Evolutionary conservation across 2,329 filamentous ascomycete species (phyloP), one percentile per base, ranked within the genome.

Genomic region (Dactylellina leptospora): DNA sequence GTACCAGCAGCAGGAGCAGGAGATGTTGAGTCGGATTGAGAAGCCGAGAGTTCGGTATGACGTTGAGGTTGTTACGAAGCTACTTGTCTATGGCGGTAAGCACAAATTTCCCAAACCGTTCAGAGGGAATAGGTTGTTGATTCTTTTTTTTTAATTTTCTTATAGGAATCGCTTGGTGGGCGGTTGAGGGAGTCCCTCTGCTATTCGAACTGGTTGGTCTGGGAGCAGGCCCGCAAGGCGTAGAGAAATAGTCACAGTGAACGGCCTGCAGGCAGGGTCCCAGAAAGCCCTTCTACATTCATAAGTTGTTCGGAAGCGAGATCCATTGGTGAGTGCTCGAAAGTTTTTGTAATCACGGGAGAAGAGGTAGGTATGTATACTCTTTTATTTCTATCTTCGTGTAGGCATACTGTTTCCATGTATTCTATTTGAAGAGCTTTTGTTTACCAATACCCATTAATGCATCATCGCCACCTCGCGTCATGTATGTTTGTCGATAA

Each of bases 11-110:
- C 87, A 87, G 50, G 89, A 92, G 79, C 85, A 84, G 75, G 90
- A 96, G 78, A 88, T 97, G 79, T 97, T 97, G 80, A 89, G 88
- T 45, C 87, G 85, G 78, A 84, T 97, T 61, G 88, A 92, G 74
- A 91, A 90, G 81, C 92, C 95, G 51, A 87, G 95, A 75, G 93
- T 97, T 70, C 85, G 93, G 76, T 99, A 97, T 78, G 95, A 99
- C 80, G 93, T 97, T n/a, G 95, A 99, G 80, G 93, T 99, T 38
- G 90, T 99, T 36, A 97, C 95, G 3, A 97, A 97, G 81, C 81
- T 99, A 72, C 90, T 99, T 76, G 92, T 99, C 22, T 99, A 99
- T 82, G 86, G 90, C 69, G 95, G 93, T 92, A 82, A 80, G 87
- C 23, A 1, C 3, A 20, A 8, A 28, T 40, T 51, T 25, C 16